Evolutionary conservation across 495 filamentous ascomycete genomes (phyloP).

Genomic region (Penicillium coprophilum): DNA sequence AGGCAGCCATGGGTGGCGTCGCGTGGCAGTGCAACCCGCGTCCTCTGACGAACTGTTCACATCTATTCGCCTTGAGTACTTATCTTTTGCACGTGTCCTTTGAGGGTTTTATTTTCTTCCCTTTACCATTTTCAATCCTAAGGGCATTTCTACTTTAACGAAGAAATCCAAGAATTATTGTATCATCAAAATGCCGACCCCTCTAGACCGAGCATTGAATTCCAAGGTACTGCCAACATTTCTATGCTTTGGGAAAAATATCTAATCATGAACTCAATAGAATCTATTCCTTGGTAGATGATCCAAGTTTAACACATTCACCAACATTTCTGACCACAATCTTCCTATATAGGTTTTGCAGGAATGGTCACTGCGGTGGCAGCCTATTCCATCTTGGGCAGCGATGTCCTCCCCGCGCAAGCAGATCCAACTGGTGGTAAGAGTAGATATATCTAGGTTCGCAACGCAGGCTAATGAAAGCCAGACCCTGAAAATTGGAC

Average conservation of each 20-base stretch:
- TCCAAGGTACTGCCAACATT: conserved; percentile 60
- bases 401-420: conserved; percentile 71
- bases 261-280: conserved; percentile 31
- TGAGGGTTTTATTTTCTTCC: neutral
- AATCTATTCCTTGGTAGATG: conserved; percentile 59
- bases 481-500: conserved; percentile 70
- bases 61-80: neutral
- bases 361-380: conserved; percentile 82
- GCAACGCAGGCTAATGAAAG: conserved; percentile 12
- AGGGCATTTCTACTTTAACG: neutral
- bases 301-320: neutral
- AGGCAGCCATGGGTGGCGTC: conserved; percentile 1
- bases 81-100: conserved; percentile 7
- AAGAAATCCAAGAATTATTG: neutral
- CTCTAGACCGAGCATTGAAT: conserved; percentile 72
- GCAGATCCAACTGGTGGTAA: conserved; percentile 74
- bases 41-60: conserved; percentile 8
- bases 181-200: conserved; percentile 59
- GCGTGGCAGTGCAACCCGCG: conserved; percentile 6
- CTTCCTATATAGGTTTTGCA: conserved; percentile 55
- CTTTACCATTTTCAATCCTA: neutral
- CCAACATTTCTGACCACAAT: conserved; percentile 14
- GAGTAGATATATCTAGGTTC: conserved; percentile 6
- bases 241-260: conserved; percentile 4
- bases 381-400: conserved; percentile 80